Conservation (phyloP, 2,329 filamentous ascomycete species). For the Penicillium sp. region DNA sequence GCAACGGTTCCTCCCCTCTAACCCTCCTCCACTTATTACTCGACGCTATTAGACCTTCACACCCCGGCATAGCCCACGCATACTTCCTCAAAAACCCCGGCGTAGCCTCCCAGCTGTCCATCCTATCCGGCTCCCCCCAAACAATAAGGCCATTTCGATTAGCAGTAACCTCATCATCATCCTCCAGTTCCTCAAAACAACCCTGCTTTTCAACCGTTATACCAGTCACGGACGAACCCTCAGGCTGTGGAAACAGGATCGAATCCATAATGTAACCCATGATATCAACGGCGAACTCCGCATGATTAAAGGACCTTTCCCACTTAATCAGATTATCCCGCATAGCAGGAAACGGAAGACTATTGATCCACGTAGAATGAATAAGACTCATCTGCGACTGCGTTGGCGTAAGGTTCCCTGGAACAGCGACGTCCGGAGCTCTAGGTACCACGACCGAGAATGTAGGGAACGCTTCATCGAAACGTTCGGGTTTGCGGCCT, state of each 20-base stretch:
- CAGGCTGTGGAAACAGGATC: background rate
- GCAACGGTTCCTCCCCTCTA: slow-evolving; percentile 5
- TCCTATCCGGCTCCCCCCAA: slow-evolving; percentile 17
- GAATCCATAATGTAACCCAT: slow-evolving; percentile 5
- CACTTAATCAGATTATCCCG: slow-evolving; percentile 19
- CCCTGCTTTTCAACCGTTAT: too few relatives aligned
- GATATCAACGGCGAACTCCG: slow-evolving; percentile 12
- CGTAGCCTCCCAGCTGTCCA: slow-evolving; percentile 19
- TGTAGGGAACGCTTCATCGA: slow-evolving; percentile 2
- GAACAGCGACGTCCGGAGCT: background rate
- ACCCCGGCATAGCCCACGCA: slow-evolving; percentile 16
- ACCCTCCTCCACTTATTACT: slow-evolving; percentile 12
- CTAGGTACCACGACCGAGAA: slow-evolving; percentile 6
- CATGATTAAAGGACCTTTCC: slow-evolving; percentile 13
- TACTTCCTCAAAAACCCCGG: slow-evolving; percentile 21
- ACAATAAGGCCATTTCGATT: slow-evolving; percentile 13
- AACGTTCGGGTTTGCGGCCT: background rate
- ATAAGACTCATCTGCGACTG: slow-evolving; percentile 10
- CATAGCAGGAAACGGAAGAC: slow-evolving; percentile 18
- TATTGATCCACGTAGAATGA: slow-evolving; percentile 21
- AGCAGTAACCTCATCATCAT: slow-evolving; percentile 15
- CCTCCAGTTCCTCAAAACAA: background rate
- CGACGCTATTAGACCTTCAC: slow-evolving; percentile 17
- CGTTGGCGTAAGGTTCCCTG: slow-evolving; percentile 13
- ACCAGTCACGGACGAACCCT: background rate